Percentiles rank a stretch among this genome's conserved stretches.
These are phyloP conservation scores for Akanthomyces dipterigenus DNA, from an alignment of 2,329 filamentous ascomycete species.

Conservation along the genomic window DNA sequence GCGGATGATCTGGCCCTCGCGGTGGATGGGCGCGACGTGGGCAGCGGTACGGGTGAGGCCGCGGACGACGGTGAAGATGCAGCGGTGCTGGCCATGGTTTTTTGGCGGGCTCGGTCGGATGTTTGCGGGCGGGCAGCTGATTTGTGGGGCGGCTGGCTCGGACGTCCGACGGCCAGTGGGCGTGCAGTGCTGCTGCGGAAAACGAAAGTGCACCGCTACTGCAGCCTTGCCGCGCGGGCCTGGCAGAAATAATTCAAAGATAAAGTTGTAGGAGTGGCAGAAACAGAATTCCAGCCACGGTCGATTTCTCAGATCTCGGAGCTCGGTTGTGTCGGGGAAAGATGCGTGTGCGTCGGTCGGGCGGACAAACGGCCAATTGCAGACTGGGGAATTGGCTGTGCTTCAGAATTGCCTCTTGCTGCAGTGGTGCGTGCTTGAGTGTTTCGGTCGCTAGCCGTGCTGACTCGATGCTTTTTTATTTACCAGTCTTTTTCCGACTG, in stretches of 20 bases:
- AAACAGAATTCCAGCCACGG: neutral
- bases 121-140: constrained; percentile 12
- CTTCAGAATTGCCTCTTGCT: neutral
- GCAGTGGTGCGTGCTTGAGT: neutral
- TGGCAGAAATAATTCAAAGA: neutral
- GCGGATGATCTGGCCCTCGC: neutral
- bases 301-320: neutral
- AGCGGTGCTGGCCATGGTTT: constrained; percentile 17
- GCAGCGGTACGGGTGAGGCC: constrained; percentile 20
- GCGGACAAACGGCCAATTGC: constrained; percentile 4
- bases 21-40: constrained; percentile 12
- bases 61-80: constrained; percentile 16
- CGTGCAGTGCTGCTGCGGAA: neutral
- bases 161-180: constrained; percentile 10
- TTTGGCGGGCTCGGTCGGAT: constrained; percentile 7
- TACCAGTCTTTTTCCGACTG: neutral
- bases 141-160: constrained; percentile 11
- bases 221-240: constrained; percentile 2
- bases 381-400: neutral
- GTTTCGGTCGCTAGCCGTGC: neutral
- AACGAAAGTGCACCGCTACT: neutral
- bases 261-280: neutral
- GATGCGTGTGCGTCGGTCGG: neutral
- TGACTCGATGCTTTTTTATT: neutral
- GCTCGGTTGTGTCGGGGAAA: neutral